Evolutionary conservation across 208 protist species (phyloP), one percentile per base, ranked within the genome.

Genomic region (Trypanosoma mega): DNA sequence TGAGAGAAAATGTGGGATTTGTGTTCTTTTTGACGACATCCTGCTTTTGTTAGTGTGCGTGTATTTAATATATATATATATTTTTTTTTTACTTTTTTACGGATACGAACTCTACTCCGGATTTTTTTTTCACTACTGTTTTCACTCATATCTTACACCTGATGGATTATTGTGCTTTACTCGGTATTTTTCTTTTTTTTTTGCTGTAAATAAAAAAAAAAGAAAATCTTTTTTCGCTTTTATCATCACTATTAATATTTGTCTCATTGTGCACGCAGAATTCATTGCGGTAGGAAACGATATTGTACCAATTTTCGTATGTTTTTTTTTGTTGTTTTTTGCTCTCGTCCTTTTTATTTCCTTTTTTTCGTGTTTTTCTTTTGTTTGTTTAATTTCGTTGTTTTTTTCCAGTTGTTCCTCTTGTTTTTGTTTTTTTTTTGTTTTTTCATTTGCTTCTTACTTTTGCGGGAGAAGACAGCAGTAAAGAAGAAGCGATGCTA

Each of bases 151-250:
- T n/a, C n/a, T n/a, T n/a, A n/a, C n/a, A n/a, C n/a, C n/a, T n/a
- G n/a, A n/a, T n/a, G n/a, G n/a, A n/a, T 48, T 48, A 18, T 48
- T 49, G 47, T 12, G 4, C 27, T 0, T 36, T 52, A 14, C 29
- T 49, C 55, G n/a, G 26, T 39, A 34, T 11, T 47, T 59, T 73
- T 36, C 54, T 57, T 55, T 49, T 58, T 74, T 29, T 21, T 29
- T 64, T 36, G 18, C n/a, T n/a, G n/a, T n/a, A n/a, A n/a, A n/a
- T n/a, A n/a, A n/a, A n/a, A n/a, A n/a, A n/a, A n/a, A n/a, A n/a
- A n/a, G n/a, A n/a, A n/a, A n/a, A n/a, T n/a, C n/a, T n/a, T n/a
- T n/a, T n/a, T n/a, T n/a, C n/a, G n/a, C n/a, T n/a, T n/a, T n/a
- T n/a, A n/a, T n/a, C n/a, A n/a, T n/a, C n/a, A n/a, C n/a, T n/a